Base-by-base conservation (phyloP, 306 rosid species). In the Prunus campanulata region DNA sequence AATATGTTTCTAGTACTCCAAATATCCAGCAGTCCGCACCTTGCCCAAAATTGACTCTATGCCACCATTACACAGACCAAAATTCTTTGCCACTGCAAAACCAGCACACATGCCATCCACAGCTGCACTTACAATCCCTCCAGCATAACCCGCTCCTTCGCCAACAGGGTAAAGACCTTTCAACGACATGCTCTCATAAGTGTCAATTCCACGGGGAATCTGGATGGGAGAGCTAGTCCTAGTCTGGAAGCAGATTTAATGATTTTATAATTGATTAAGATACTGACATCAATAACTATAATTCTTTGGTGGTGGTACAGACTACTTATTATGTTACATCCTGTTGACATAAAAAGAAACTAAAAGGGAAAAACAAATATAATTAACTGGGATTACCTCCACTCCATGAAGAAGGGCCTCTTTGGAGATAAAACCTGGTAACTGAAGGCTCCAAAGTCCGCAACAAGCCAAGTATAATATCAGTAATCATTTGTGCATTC, bases 81-180 rank as follows among this genome's bases (percentile, higher is more conserved):
- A 82, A 49, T 72, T 79, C 74, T 87, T 89, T 32, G 96, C 96
- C 71, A 89, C 92, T 0, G 97, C 95, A 64, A 95, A 95, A 54
- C 98, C 98, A 22, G 93, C 92, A 71, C 77, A 86, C 96, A 92
- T 81, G 86, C 97, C 98, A 87, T 95, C 98, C 19, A 89, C 98
- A 59, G 97, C 96, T 47, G 98, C 97, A 80, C 97, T 95, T 59
- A 92, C 86, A 70, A 95, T 95, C 70, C 98, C 98, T 65, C 98
- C 98, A 42, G 98, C 98, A 81, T 95, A 95, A 77, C 98, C 98
- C 7, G 98, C 97, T 83, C 98, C 98, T 84, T 95, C 98, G 8
- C 98, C 98, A 64, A 95, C 85, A 13, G 98, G 98, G 79, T 92
- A 92, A 47, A 95, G 89, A 78, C 98, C 93, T 84, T 85, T 89